Base-by-base conservation (phyloP, 148 eudicot species). In the Chenopodium formosanum region DNA sequence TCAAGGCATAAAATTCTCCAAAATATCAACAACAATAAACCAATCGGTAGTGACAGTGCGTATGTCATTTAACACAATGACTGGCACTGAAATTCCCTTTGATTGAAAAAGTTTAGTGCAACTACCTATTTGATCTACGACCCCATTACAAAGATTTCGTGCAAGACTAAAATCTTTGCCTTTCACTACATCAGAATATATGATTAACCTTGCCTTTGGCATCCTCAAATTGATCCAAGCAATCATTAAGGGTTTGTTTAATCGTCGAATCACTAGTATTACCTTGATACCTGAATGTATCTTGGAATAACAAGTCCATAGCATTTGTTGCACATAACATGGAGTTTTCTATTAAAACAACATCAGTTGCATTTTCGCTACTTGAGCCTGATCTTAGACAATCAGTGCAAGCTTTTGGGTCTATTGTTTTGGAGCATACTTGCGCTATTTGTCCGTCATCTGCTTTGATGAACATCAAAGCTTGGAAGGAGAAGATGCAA, bases 61-160 rank as follows among this genome's bases (percentile, higher is more conserved):
- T 4, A 81, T 13, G 4, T n/a, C 83, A 69, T 34, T n/a, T n/a
- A 37, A 22, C 77, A 84, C 77, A 46, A 46, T 25, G 22, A 22
- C 5, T n/a, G 86, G 83, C 40, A 76, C 37, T 16, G 60, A 4
- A 80, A 53, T 44, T 29, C 83, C 83, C 80, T 76, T 62, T n/a
- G 56, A 60, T 22, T 60, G 13, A 2, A 81, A 13, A 23, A 3
- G 14, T 31, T 1, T 13, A 14, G 20, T 19, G 76, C 80, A 84
- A 63, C 47, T 27, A 70, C 4, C 10, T 47, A 84, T 29, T 40
- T 13, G 27, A 4, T 0, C 73, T 52, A 70, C 31, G 9, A 84
- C 25, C 32, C 32, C 17, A 27, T 11, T 25, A 52, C 32, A 22
- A 11, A 62, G 65, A 22, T 44, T 25, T 71, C 44, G 64, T 0